Evolutionary conservation across 1,284 basidiomycete genomes (phyloP), one percentile per base, ranked within the genome.

Genomic region (Rhodotorula sp.): DNA sequence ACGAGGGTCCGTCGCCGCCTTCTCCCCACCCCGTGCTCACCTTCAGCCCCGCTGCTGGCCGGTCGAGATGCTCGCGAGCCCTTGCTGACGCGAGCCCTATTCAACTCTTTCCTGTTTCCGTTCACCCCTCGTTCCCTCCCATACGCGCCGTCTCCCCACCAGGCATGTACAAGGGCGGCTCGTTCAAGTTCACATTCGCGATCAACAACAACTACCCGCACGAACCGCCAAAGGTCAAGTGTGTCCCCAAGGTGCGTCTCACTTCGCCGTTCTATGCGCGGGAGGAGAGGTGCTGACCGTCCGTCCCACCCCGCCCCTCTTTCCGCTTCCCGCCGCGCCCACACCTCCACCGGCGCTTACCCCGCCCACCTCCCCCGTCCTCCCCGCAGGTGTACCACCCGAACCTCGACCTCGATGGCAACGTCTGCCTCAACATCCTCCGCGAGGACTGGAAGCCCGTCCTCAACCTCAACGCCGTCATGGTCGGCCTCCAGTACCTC

Each of bases 401-500:
- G 3, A 99, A 99, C 80, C 89, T 99, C 60, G 96, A 99, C 82
- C 87, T 97, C 48, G 93, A 98, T 59, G 78, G 78, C 58, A 79
- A 79, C 68, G 76, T 78, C 55, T 83, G 83, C 72, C 80, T 84
- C 46, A 99, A 99, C 84, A 98, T 99, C 79, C 86, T 99, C 71
- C 89, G 97, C 81, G 97, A 99, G 85, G 97, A 99, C 84, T 99
- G 97, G 97, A 99, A 99, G 81, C 97, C 97, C 25, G 97, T 98
- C 8, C 86, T 99, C 64, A 98, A 97, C 82, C 86, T 98, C 67
- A 97, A 94, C 82, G 92, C 94, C 50, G 92, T 99, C 74, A 94
- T 97, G 90, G 93, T 98, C 75, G 97, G 97, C 50, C 84, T 99
- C 71, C 95, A 99, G 81, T 99, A 97, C 81, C 87, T 99, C 59